A percentile compares a stretch with the other conserved stretches of the same genome.
These are phyloP conservation scores for Lophiotrema nucula DNA, from an alignment of 495 filamentous ascomycete genomes.

Conservation along the genomic window DNA sequence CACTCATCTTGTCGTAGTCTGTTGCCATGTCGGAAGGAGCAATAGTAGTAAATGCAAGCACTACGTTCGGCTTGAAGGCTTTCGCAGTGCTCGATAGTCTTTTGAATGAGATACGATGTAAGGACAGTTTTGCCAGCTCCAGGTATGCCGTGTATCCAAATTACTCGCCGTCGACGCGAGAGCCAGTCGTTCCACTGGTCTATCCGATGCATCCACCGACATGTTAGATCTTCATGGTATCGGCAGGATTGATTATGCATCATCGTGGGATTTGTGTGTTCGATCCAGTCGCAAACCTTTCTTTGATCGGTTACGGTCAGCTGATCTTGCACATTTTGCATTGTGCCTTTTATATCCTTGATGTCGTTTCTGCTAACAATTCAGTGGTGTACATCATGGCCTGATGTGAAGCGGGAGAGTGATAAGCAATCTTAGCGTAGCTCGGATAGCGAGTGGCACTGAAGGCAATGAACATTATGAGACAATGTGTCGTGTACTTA, in stretches of 20 bases:
- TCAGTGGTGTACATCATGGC: too few relatives aligned
- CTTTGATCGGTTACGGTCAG: neutral
- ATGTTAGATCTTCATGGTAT: constrained; percentile 1
- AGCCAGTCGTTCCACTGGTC: constrained; percentile 7
- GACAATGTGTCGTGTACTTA: too few relatives aligned
- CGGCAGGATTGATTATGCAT: neutral
- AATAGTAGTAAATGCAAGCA: constrained; percentile 14
- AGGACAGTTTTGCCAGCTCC: constrained; percentile 17
- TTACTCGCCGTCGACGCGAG: neutral
- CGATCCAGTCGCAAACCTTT: constrained; percentile 13
- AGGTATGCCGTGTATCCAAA: constrained; percentile 20
- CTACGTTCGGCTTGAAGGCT: neutral
- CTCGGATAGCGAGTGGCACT: too few relatives aligned
- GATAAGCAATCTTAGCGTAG: too few relatives aligned
- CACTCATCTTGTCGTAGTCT: too few relatives aligned
- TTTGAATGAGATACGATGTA: constrained; percentile 6
- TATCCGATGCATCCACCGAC: constrained; percentile 1
- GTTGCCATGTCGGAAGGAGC: constrained; percentile 4
- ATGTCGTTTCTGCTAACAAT: too few relatives aligned
- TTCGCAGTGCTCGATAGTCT: neutral
- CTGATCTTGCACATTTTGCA: neutral
- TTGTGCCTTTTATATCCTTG: neutral
- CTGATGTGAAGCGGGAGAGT: too few relatives aligned
- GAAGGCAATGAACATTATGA: too few relatives aligned
- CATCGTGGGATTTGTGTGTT: neutral